Evolutionary conservation across 208 protist genomes (phyloP), one percentile per base, ranked within the genome.

Genomic region (Acanthamoeba triangularis): DNA sequence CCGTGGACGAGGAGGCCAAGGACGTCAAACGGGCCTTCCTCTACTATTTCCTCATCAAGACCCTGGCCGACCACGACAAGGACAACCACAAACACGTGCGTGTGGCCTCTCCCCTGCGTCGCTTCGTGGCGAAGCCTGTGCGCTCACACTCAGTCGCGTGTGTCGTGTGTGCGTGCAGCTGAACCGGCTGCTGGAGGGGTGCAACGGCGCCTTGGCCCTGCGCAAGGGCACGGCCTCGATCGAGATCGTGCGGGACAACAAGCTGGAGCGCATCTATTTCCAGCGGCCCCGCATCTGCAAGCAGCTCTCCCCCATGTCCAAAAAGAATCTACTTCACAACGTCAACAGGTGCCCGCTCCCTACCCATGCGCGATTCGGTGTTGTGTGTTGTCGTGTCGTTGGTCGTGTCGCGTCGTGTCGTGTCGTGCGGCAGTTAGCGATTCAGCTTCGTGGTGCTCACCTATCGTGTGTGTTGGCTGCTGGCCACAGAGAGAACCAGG

Each of bases 201-300:
- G 78, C 41, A 88, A 88, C 6, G 78, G 78, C 8, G 78, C 78
- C 6, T 52, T 88, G 44, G 78, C 78, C 13, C 85, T 92, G 3
- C 23, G 56, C 54, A 92, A 92, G 59, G 85, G 85, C n/a, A 92
- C 85, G 14, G 74, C 37, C 76, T 65, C 35, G 56, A 90, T 95
- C 56, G 93, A 95, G 56, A 90, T 95, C 47, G 93, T 90, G 14
- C 69, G 93, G 23, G 93, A 90, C 74, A 85, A 95, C 35, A 63
- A 95, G 54, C 65, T 96, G 25, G 95, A 96, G 95, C 95, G 95
- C 44, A 85, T 96, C 74, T 95, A 96, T 52, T 96, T 95, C 85
- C 92, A 88, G 20, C 54, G 87, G 28, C 95, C 95, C 37, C 56
- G 37, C 35, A 74, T 93, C 23, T 96, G 95, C 95, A 59, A 72